Evolutionary conservation across 148 eudicot species (phyloP).

Genomic region (Spergularia marina): DNA sequence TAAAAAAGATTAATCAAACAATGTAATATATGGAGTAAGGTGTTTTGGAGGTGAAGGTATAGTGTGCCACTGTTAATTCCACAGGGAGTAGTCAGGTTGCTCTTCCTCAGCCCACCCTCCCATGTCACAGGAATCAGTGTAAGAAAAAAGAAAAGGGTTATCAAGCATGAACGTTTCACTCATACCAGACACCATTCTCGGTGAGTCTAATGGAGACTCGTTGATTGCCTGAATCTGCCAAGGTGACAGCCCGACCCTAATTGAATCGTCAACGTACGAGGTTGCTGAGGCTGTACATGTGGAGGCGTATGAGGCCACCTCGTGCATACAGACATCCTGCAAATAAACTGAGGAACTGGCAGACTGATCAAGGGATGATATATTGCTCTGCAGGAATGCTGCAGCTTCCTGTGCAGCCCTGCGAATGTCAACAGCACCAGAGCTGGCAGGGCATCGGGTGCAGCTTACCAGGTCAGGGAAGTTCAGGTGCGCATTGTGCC

Average conservation of each 20-base stretch:
- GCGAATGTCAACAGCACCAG: constrained; percentile 50
- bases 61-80: constrained; percentile 30
- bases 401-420: constrained; percentile 68
- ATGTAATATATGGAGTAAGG: background rate
- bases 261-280: constrained; percentile 19
- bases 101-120: constrained; percentile 39
- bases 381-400: background rate
- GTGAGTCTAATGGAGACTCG: constrained; percentile 63
- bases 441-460: constrained; percentile 44
- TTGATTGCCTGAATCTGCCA: constrained; percentile 72
- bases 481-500: constrained; percentile 42
- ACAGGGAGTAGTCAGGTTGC: constrained; percentile 38
- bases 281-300: background rate
- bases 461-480: constrained; percentile 46
- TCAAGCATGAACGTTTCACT: constrained; percentile 25
- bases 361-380: constrained; percentile 10
- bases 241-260: constrained; percentile 54
- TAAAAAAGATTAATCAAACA: background rate
- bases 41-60: background rate
- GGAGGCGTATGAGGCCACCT: constrained; percentile 19
- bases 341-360: background rate
- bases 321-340: background rate
- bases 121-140: constrained; percentile 12
- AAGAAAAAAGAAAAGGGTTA: constrained; percentile 4
- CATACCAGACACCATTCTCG: constrained; percentile 48